phyloP scores from a whole-genome alignment of 495 filamentous ascomycete species.

The Talaromyces borbonicus region DNA sequence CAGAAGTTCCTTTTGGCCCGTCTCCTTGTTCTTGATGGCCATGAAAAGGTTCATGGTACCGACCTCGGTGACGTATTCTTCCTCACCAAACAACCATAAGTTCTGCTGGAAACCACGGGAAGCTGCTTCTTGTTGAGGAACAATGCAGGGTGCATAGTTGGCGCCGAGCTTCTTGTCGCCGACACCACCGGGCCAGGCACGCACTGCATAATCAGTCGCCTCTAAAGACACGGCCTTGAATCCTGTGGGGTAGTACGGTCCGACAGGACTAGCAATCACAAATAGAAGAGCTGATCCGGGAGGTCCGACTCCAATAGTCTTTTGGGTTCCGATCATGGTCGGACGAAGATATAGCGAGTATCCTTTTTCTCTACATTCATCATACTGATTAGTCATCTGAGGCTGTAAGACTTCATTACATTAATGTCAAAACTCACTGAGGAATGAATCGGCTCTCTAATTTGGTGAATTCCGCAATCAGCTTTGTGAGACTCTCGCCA shows the following conservation, averaged over 20 bases:
- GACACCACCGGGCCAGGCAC: conserved; percentile 94
- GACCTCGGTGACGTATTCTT: conserved; percentile 91
- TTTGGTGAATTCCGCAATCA: conserved; percentile 69
- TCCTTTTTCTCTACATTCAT: conserved; percentile 47
- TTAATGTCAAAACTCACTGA: conserved; percentile 30
- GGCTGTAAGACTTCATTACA: neutral
- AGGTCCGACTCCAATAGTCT: conserved; percentile 80
- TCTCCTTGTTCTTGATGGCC: conserved; percentile 67
- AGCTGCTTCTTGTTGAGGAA: conserved; percentile 86
- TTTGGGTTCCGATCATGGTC: conserved; percentile 94
- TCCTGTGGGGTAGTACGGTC: conserved; percentile 94
- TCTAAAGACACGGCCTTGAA: conserved; percentile 95
- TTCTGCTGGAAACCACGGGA: conserved; percentile 93
- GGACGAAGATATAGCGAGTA: conserved; percentile 93
- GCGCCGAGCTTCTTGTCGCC: conserved; percentile 96
- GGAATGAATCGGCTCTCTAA: conserved; percentile 87
- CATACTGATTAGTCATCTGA: conserved; percentile 9
- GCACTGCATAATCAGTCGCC: conserved; percentile 88
- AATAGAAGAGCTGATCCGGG: conserved; percentile 86
- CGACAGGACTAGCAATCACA: conserved; percentile 92
- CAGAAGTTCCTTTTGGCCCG: conserved; percentile 78
- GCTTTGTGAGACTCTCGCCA: conserved; percentile 56
- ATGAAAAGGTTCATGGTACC: conserved; percentile 98
- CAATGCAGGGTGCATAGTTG: conserved; percentile 94
- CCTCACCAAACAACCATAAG: conserved; percentile 89